A percentile compares a stretch with the other conserved stretches of the same genome.
Evolutionary conservation across 345 rosid genomes (phyloP).

Genomic region (Linum tenue): DNA sequence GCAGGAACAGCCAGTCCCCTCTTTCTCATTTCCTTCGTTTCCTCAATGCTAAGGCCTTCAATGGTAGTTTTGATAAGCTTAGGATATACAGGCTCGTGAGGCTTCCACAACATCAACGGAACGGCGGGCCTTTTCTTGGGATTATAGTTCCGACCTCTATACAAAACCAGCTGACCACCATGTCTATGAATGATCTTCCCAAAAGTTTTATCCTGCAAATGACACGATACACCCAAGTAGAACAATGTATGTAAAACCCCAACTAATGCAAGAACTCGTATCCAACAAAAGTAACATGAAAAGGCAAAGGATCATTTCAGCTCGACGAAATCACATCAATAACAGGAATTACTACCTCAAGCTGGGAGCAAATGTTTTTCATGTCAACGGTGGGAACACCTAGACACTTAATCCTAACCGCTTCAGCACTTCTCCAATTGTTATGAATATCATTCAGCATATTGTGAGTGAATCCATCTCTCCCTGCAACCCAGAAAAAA

Average conservation of each 20-base stretch:
- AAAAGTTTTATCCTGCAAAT: constrained; percentile 50
- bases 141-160: constrained; percentile 77
- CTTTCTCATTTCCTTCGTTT: constrained; percentile 83
- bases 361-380: constrained; percentile 75
- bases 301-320: not conserved
- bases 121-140: constrained; percentile 66
- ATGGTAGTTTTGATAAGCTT: constrained; percentile 75
- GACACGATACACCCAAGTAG: constrained; percentile 1
- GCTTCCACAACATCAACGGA: constrained; percentile 91
- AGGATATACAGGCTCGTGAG: constrained; percentile 86
- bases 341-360: constrained; percentile 46
- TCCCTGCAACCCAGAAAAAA: constrained; percentile 35
- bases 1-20: constrained; percentile 67
- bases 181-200: constrained; percentile 74
- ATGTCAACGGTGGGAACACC: constrained; percentile 87
- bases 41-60: constrained; percentile 67
- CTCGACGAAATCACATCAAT: not conserved
- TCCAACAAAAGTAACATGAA: no score
- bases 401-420: constrained; percentile 76
- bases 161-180: constrained; percentile 59
- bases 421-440: constrained; percentile 71
- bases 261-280: no score
- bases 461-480: constrained; percentile 95
- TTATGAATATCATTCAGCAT: constrained; percentile 86
- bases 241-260: not conserved